Evolutionary conservation across 176 grass and related monocot genomes (phyloP), one percentile per base, ranked within the genome.

Genomic region (Musa beccarii): DNA sequence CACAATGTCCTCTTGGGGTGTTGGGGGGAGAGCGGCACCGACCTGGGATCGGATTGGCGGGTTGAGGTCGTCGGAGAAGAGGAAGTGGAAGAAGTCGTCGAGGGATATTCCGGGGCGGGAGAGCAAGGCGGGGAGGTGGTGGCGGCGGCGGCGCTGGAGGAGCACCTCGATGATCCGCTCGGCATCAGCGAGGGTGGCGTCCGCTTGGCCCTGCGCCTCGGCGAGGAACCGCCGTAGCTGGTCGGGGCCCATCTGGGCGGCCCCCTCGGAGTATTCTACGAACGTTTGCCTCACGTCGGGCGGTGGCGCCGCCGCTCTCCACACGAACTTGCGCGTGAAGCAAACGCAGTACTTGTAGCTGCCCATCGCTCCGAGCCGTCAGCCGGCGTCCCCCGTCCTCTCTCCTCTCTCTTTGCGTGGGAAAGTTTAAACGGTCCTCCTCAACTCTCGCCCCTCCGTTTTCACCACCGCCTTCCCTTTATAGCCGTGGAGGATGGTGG

Each of bases 331-430:
- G 11, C 75, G 75, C 56, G 75, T 65, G 75, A 77, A 77, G 59
- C 57, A 77, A 61, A 77, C 16, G 59, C 75, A 77, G 59, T 9
- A 77, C 59, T 65, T 65, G 75, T 77, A 77, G 75, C 61, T 77
- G 8, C 61, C 49, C 75, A 63, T 65, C 49, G 12, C 34, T 8
- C 53, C 21, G 13, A 53, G 22, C 53, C 72, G 72, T 17, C 5
- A 12, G 3, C 19, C 61, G 61, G 21, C 19, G 61, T 23, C 62
- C 0, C 10, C 62, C 14, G 11, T 21, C 9, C 1, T 23, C 8
- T 0, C 19, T 17, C 9, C 9, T 22, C 16, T 62, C 19, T 62
- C 19, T 62, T 4, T 16, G 55, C 55, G 55, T 12, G 13, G 55
- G 13, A 5, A 57, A 19, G 13, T 16, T 59, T 20, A 59, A 20